Evolutionary conservation across 1,284 basidiomycete species (phyloP).

Genomic region (Takashimella koratensis): DNA sequence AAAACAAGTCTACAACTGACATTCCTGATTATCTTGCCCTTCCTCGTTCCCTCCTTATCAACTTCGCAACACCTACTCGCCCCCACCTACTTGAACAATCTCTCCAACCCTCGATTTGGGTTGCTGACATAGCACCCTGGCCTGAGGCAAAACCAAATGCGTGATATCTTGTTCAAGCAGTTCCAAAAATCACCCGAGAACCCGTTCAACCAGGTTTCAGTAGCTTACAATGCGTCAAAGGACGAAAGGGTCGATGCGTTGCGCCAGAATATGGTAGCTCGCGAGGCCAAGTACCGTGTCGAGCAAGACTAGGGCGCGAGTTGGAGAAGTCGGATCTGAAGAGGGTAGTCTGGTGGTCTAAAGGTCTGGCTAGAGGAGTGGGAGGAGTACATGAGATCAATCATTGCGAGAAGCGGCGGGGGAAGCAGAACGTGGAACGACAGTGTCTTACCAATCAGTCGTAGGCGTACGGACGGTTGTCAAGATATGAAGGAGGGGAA

Average conservation of each 20-base stretch:
- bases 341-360: too few species aligned
- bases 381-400: too few species aligned
- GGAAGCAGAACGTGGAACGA: too few species aligned
- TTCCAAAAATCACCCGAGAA: slow-evolving; percentile 51
- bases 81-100: neutral
- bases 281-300: slow-evolving; percentile 45
- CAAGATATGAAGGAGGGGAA: too few species aligned
- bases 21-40: neutral
- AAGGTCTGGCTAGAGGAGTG: too few species aligned
- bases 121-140: slow-evolving; percentile 40
- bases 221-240: slow-evolving; percentile 77
- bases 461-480: too few species aligned
- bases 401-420: too few species aligned
- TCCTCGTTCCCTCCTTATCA: neutral
- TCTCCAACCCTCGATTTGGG: neutral
- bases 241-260: slow-evolving; percentile 72
- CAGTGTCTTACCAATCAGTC: too few species aligned
- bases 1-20: neutral
- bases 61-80: too few species aligned
- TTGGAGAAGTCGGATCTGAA: too few species aligned
- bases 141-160: slow-evolving; percentile 48
- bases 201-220: slow-evolving; percentile 69
- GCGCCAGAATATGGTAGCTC: slow-evolving; percentile 50
- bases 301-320: slow-evolving; percentile 14
- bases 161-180: slow-evolving; percentile 47